Evolutionary conservation across 176 grass and related monocot species (phyloP), one percentile per base, ranked within the genome.

Genomic region (Rhynchospora tenuis): DNA sequence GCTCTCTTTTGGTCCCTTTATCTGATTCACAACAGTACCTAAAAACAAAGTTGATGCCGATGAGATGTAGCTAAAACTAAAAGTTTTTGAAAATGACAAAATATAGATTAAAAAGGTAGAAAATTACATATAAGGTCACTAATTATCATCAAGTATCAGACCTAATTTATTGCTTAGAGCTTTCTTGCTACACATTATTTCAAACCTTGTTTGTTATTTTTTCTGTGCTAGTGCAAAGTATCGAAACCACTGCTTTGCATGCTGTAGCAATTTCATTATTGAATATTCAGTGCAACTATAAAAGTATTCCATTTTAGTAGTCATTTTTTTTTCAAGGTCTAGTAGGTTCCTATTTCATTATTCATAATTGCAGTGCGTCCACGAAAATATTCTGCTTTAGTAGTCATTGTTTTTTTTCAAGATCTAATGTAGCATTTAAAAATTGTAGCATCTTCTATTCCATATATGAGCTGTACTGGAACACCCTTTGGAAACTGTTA

Each of bases 401-500:
- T n/a, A n/a, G n/a, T n/a, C n/a, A n/a, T n/a, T n/a, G n/a, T n/a
- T 31, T 28, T 66, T 42, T 72, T 46, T 46, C 1, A 74, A 74
- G 46, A 74, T 3, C 71, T 74, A 15, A 74, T 74, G 26, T 26
- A 51, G 26, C 24, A 47, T 11, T 46, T 22, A 73, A 17, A 73
- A 73, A 73, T 74, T 15, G 20, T 51, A 74, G 71, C 45, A 5
- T 74, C 26, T 74, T 4, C 10, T 74, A 74, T 51, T 15, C 71
- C 16, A 44, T 45, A 74, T 51, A 11, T 74, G 71, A 42, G 10
- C 20, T 74, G 71, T 45, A 74, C 71, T 74, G 71, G 71, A 74
- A 27, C 15, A 26, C 71, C 11, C 45, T 74, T 74, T 19, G 33
- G 10, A 74, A 45, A n/a, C n/a, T n/a, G 71, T 13, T 74, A 52